Evolutionary conservation across 176 grass and related monocot species (phyloP).

Genomic region (Tillandsia leiboldiana): DNA sequence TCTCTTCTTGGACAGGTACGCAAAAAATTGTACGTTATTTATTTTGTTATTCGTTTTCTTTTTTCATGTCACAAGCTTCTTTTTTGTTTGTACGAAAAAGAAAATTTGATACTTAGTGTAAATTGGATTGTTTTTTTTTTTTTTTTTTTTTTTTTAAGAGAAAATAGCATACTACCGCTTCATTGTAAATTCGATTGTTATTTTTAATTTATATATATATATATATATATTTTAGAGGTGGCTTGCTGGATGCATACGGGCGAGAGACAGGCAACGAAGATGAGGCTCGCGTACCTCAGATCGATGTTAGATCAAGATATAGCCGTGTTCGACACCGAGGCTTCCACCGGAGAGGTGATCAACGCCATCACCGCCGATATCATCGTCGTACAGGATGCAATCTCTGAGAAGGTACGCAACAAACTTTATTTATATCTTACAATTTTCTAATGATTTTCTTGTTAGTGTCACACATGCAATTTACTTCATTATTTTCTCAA

Average conservation of each 20-base stretch:
- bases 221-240: constrained; percentile 48
- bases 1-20: constrained; percentile 93
- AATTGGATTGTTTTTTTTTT: no score
- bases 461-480: no score
- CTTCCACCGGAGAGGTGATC: constrained; percentile 95
- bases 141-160: no score
- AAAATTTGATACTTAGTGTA: not conserved
- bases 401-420: constrained; percentile 77
- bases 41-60: no score
- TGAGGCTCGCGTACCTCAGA: constrained; percentile 78
- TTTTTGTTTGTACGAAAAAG: no score
- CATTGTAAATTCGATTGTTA: not conserved
- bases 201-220: not conserved
- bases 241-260: constrained; percentile 99
- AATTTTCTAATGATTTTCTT: no score
- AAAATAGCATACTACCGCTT: no score
- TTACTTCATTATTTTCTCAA: not conserved
- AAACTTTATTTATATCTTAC: not conserved
- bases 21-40: not conserved
- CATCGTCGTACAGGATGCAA: constrained; percentile 91
- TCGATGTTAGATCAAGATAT: constrained; percentile 97
- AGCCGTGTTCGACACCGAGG: constrained; percentile 79
- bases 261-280: constrained; percentile 94
- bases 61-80: no score
- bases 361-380: constrained; percentile 92